phyloP scores from a whole-genome alignment of 1,284 basidiomycete genomes.

The Cryptococcus hybrid region DNA sequence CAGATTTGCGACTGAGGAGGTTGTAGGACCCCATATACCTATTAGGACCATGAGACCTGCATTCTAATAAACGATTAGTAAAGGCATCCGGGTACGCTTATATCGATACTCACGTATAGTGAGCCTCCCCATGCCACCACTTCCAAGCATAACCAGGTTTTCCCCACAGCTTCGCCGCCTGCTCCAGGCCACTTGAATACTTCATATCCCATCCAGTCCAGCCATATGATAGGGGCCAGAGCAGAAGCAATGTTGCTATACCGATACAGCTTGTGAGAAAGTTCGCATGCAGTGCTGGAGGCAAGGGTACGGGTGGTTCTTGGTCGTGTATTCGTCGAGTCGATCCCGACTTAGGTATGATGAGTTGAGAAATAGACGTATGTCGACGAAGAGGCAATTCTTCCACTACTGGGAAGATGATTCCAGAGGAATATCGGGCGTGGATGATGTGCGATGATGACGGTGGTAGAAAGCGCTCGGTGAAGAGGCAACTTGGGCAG shows the following conservation, averaged over 20 bases:
- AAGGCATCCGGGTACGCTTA: neutral
- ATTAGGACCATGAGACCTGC: constrained; percentile 51
- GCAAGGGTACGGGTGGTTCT: constrained; percentile 21
- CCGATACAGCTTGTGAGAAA: constrained; percentile 49
- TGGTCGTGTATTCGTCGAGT: neutral
- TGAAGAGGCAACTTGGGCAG: constrained; percentile 1
- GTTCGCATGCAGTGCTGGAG: constrained; percentile 47
- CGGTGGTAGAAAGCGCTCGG: neutral
- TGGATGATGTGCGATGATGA: constrained; percentile 3
- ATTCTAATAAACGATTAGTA: constrained; percentile 28
- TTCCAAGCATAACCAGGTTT: constrained; percentile 26
- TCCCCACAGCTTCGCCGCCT: neutral
- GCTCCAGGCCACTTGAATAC: constrained; percentile 29
- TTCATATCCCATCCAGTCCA: constrained; percentile 43
- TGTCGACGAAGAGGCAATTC: constrained; percentile 4
- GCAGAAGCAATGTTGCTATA: constrained; percentile 36
- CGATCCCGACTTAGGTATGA: neutral
- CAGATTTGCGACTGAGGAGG: constrained; percentile 48
- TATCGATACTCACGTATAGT: constrained; percentile 37
- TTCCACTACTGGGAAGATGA: constrained; percentile 1
- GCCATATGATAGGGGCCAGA: constrained; percentile 46
- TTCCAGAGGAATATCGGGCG: constrained; percentile 4
- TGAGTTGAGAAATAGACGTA: constrained; percentile 4
- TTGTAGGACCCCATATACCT: constrained; percentile 49
- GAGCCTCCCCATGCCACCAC: constrained; percentile 40